Evolutionary conservation across 2,329 filamentous ascomycete species (phyloP).

Genomic region (Phyllosticta ampelicida): DNA sequence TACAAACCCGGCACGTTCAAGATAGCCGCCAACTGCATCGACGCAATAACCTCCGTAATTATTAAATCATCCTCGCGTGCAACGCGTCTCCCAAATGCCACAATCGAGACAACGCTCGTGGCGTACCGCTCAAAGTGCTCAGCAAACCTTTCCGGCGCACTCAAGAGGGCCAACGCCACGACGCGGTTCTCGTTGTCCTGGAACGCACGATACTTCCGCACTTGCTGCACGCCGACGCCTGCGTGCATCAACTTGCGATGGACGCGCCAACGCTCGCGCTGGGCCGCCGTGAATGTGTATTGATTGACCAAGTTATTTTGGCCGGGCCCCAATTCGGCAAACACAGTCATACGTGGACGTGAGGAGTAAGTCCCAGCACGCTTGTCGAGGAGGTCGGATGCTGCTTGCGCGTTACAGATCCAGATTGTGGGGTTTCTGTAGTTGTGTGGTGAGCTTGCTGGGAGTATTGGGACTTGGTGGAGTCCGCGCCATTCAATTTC

Average conservation of each 20-base stretch:
- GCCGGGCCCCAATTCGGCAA: conserved; percentile 27
- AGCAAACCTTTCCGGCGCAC: conserved; percentile 37
- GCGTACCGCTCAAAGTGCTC: conserved; percentile 45
- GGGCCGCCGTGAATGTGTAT: conserved; percentile 20
- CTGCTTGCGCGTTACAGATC: conserved; percentile 37
- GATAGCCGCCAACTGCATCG: conserved; percentile 48
- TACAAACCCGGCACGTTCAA: conserved; percentile 28
- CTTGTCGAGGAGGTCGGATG: conserved; percentile 45
- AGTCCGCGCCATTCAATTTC: conserved; percentile 19
- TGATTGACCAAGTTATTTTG: conserved; percentile 28
- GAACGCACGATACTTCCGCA: conserved; percentile 44
- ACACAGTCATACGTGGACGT: conserved; percentile 38
- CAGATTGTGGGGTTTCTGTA: conserved; percentile 26
- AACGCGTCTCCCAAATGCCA: conserved; percentile 46
- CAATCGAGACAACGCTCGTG: conserved; percentile 44
- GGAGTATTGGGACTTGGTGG: too few species aligned
- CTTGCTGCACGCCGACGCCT: conserved; percentile 38
- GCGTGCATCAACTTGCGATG: conserved; percentile 25
- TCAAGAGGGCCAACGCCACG: conserved; percentile 42
- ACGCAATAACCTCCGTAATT: conserved; percentile 48
- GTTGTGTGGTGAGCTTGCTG: conserved; percentile 35
- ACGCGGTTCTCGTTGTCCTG: conserved; percentile 49
- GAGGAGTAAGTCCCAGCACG: conserved; percentile 42
- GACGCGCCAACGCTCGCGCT: conserved; percentile 23
- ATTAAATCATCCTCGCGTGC: conserved; percentile 43